These are phyloP conservation scores for Phytophthora chlamydospora DNA, from an alignment of 352 stramenopile genomes.

Conservation along the genomic window DNA sequence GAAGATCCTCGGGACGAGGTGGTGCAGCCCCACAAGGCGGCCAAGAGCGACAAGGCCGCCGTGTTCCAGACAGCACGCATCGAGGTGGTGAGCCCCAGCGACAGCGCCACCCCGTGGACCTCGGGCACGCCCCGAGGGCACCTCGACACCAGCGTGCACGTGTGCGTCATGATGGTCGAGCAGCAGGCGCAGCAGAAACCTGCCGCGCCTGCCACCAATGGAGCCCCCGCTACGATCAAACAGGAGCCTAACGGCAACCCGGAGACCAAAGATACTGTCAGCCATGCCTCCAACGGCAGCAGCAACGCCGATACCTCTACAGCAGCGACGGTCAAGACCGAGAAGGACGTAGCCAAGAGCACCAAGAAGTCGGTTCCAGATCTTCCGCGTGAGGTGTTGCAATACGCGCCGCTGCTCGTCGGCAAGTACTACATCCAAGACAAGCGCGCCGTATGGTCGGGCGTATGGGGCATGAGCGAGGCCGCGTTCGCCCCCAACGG, in stretches of 20 bases:
- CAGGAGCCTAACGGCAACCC: conserved; percentile 12
- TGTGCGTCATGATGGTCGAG: conserved; percentile 78
- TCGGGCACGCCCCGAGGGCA: conserved; percentile 44
- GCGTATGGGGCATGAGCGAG: conserved; percentile 87
- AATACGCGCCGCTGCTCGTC: conserved; percentile 76
- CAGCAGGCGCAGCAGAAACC: conserved; percentile 43
- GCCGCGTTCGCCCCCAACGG: conserved; percentile 76
- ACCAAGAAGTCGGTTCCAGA: conserved; percentile 28
- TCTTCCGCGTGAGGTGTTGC: conserved; percentile 61
- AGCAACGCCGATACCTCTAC: not conserved
- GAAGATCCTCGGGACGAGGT: conserved; percentile 43
- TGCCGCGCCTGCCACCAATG: conserved; percentile 12
- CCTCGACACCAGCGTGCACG: conserved; percentile 46
- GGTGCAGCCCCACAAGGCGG: conserved; percentile 37
- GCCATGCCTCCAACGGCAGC: not conserved
- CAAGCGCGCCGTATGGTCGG: conserved; percentile 79
- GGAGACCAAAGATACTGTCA: conserved; percentile 5
- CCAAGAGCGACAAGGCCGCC: conserved; percentile 32
- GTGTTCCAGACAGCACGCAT: conserved; percentile 50
- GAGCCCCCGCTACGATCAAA: conserved; percentile 17
- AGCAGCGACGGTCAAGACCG: conserved; percentile 26
- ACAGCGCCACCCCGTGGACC: conserved; percentile 50
- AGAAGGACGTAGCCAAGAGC: conserved; percentile 20
- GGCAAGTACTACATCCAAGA: conserved; percentile 89
- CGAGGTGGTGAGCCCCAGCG: conserved; percentile 59